Conservation (phyloP, 352 stramenopile species). For the Globisporangium ultimum region DNA sequence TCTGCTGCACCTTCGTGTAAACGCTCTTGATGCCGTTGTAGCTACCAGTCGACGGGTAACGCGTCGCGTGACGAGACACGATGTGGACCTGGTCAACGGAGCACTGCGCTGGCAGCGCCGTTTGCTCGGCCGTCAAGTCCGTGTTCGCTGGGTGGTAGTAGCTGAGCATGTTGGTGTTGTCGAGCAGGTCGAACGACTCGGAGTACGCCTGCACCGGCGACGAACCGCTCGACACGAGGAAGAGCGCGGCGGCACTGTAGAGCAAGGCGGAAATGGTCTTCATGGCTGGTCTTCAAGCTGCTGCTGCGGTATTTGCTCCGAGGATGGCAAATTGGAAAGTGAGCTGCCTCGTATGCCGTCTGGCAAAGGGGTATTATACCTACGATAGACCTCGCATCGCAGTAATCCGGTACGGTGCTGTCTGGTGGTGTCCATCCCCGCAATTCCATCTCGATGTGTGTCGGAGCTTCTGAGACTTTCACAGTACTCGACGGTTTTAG, state of each 20-base stretch:
- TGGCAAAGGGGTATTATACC: no score
- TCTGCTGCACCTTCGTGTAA: slow-evolving; percentile 24
- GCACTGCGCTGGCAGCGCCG: slow-evolving; percentile 35
- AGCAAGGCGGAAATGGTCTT: slow-evolving; percentile 28
- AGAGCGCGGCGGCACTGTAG: slow-evolving; percentile 2
- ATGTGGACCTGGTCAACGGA: slow-evolving; percentile 51
- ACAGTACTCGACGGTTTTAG: no score
- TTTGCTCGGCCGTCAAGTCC: slow-evolving; percentile 21
- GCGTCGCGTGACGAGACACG: slow-evolving; percentile 46
- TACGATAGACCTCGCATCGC: no score
- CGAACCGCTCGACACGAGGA: slow-evolving; percentile 10
- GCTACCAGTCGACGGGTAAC: slow-evolving; percentile 48
- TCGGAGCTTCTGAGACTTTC: no score
- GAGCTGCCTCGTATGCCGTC: no score
- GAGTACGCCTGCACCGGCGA: slow-evolving; percentile 23
- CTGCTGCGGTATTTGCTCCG: no score
- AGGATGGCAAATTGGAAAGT: background rate
- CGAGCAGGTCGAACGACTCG: slow-evolving; percentile 44
- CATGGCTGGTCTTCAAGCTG: slow-evolving; percentile 15
- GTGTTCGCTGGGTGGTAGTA: slow-evolving; percentile 47
- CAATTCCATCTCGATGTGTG: no score
- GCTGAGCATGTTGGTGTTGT: slow-evolving; percentile 58
- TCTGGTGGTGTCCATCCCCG: no score
- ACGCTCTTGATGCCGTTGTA: slow-evolving; percentile 38
- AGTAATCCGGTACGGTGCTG: no score